These are phyloP conservation scores for Grosmannia serpens DNA, from an alignment of 2,329 filamentous ascomycete species.

Conservation along the genomic window DNA sequence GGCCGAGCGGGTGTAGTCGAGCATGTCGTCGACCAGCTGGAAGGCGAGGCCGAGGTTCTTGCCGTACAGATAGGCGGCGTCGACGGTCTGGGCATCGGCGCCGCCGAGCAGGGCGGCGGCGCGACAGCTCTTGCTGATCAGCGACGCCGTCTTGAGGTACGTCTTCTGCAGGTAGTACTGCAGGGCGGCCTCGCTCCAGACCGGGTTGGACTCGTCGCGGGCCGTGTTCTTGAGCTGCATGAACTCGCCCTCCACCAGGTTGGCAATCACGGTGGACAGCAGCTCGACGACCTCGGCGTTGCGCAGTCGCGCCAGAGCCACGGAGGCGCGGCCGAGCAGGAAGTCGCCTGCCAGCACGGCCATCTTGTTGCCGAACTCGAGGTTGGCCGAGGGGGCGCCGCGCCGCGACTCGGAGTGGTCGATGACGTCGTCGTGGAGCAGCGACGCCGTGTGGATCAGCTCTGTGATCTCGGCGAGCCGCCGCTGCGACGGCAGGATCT, in stretches of 20 bases:
- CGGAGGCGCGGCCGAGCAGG: constrained; percentile 80
- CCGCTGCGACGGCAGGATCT: constrained; percentile 86
- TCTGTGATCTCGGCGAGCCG: constrained; percentile 94
- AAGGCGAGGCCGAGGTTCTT: constrained; percentile 91
- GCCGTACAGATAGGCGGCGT: constrained; percentile 84
- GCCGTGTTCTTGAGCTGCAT: constrained; percentile 99
- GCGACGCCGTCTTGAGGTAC: constrained; percentile 88
- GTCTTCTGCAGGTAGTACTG: constrained; percentile 96
- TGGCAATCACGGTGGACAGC: constrained; percentile 90
- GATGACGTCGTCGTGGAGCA: constrained; percentile 97
- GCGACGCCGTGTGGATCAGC: constrained; percentile 90
- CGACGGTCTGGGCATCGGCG: constrained; percentile 63
- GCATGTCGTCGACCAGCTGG: constrained; percentile 94
- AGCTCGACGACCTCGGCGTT: constrained; percentile 94
- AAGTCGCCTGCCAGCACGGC: constrained; percentile 97
- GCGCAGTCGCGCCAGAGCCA: constrained; percentile 78
- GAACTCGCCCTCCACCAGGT: constrained; percentile 96
- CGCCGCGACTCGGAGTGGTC: constrained; percentile 81
- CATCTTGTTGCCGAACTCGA: constrained; percentile 98
- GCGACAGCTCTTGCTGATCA: constrained; percentile 93
- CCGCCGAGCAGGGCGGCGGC: constrained; percentile 79
- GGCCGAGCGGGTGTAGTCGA: constrained; percentile 85
- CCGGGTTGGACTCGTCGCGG: constrained; percentile 70
- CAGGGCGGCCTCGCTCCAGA: constrained; percentile 80
- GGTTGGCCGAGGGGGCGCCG: constrained; percentile 76